Evolutionary conservation across 768 basidiomycete genomes (phyloP), one percentile per base, ranked within the genome.

Genomic region (Leccinum ochraceum): DNA sequence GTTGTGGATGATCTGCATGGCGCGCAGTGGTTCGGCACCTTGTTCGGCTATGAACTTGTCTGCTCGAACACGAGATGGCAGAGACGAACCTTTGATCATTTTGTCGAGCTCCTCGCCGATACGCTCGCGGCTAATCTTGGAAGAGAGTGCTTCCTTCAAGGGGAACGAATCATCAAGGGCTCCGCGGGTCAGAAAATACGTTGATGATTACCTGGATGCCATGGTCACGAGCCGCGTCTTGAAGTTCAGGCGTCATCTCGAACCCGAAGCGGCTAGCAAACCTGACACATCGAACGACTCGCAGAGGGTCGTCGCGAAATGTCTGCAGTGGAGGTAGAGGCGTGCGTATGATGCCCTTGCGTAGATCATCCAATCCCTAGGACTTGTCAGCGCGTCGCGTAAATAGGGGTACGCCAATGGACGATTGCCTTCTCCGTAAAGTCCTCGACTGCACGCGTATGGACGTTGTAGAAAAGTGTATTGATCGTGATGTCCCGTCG

Each of bases 401-500:
- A 32, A 13, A 48, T 4, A 46, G 53, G 10, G 30, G 28, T 56
- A 32, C 6, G 32, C 3, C 37, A 30, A 58, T 4, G 28, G 30
- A 60, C n/a, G 28, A 61, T 32, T 69, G 89, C 93, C 82, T 87
- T 89, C 66, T 80, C 83, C 1, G 94, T 96, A 67, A 83, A 83
- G 71, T 99, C 97, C 70, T 99, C 97, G 3, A 99, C 88, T 3
- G 77, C 65, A 14, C 86, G 83, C 1, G 89, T 87, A 68, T 97
- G 94, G 1, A 99, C 84, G 65, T 99, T 98, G 77, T 95, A 98
- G 77, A 98, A 98, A 7, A 99, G 78, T 0, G 96, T 80, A 70
- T 99, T 99, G 73, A 99, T 97, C 1, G 97, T 98, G 30, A 90
- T 85, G 72, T 99, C 97, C 67, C 97, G 81, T 56, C 97, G 80